Evolutionary conservation across 2,329 filamentous ascomycete genomes (phyloP).

Genomic region (Colletotrichum liaoningense): DNA sequence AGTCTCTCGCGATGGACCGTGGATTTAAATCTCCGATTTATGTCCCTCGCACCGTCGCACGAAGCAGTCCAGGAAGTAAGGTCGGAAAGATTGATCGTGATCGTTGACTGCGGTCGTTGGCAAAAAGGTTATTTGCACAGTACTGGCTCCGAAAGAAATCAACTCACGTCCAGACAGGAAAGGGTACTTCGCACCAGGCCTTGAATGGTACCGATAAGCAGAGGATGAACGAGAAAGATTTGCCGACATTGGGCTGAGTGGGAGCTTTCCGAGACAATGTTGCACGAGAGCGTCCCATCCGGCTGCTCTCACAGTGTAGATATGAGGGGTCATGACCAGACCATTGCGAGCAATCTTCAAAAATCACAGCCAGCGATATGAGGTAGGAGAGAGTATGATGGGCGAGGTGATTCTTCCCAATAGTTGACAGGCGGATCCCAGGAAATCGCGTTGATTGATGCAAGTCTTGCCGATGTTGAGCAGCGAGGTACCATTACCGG

Average conservation of each 20-base stretch:
- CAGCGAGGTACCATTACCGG: neutral
- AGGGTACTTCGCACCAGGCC: neutral
- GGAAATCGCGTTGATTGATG: neutral
- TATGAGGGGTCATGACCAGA: no score
- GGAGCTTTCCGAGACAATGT: neutral
- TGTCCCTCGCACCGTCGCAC: conserved; percentile 10
- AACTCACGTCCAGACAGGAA: neutral
- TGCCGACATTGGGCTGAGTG: neutral
- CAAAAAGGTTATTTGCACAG: neutral
- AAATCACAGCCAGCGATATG: neutral
- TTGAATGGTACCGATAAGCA: neutral
- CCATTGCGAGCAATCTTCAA: no score
- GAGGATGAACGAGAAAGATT: neutral
- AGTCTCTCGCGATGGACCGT: conserved; percentile 11
- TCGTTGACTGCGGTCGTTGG: neutral
- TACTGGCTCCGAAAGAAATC: neutral
- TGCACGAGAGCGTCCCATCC: neutral
- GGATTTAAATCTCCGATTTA: conserved; percentile 28
- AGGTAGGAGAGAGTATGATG: neutral
- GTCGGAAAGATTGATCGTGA: neutral
- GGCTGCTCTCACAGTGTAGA: neutral
- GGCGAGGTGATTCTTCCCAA: conserved; percentile 12
- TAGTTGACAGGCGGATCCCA: neutral
- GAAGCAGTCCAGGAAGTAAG: no score
- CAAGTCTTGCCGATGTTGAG: neutral